Conservation (phyloP, 805 yeast species). For the Kregervanrija pseudodelftensis region DNA sequence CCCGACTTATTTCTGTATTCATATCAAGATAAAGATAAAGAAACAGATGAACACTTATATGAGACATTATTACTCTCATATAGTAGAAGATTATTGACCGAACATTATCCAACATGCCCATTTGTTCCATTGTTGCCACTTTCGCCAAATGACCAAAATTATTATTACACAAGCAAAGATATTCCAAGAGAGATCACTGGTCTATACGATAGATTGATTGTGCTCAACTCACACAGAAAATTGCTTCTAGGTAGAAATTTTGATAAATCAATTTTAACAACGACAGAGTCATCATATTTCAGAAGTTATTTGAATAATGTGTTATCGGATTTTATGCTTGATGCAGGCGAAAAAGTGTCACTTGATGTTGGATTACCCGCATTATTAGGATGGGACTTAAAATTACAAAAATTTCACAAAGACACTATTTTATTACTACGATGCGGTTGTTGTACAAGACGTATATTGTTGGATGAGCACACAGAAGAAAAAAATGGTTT, state of each 20-base stretch:
- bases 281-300: conserved; percentile 2
- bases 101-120: conserved; percentile 23
- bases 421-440: conserved; percentile 22
- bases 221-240: conserved; percentile 10
- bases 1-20: conserved; percentile 7
- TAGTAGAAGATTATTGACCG: conserved; percentile 17
- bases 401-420: conserved; percentile 19
- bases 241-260: conserved; percentile 10
- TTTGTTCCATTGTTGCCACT: conserved; percentile 11
- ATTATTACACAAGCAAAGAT: conserved; percentile 21
- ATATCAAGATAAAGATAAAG: conserved; percentile 10
- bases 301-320: conserved; percentile 8
- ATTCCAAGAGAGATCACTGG: conserved; percentile 17
- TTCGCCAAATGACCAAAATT: conserved; percentile 16
- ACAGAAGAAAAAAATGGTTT: background rate
- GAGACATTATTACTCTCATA: conserved; percentile 22
- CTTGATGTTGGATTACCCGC: conserved; percentile 10
- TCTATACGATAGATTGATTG: conserved; percentile 12
- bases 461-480: conserved; percentile 23
- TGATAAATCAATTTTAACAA: background rate
- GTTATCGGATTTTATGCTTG: background rate
- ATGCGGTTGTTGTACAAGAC: conserved; percentile 30
- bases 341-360: background rate
- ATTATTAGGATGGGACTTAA: conserved; percentile 32
- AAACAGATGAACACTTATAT: conserved; percentile 19